phyloP scores from a whole-genome alignment of 768 basidiomycete species.

The Glaciozyma antarctica region DNA sequence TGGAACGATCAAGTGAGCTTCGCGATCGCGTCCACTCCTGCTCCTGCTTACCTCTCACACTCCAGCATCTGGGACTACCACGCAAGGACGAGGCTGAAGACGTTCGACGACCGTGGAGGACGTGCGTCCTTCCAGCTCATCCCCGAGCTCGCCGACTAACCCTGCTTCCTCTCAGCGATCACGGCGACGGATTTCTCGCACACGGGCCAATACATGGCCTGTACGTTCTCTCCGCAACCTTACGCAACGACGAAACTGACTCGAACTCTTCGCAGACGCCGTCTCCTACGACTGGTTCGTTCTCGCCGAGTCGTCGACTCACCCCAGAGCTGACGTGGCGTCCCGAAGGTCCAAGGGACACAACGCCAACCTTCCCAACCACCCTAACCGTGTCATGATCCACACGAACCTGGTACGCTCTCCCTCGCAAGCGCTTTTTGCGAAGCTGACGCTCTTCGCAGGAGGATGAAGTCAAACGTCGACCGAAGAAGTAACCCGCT shows the following conservation, averaged over 20 bases:
- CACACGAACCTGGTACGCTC: conserved; percentile 37
- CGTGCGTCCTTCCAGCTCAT: neutral
- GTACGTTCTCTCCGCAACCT: neutral
- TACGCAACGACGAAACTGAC: neutral
- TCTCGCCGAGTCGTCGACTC: conserved; percentile 73
- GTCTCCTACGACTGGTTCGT: conserved; percentile 56
- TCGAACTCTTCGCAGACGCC: neutral
- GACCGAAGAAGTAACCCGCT: conserved; percentile 30
- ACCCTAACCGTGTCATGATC: conserved; percentile 43
- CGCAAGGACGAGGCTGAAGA: conserved; percentile 2
- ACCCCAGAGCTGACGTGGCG: neutral
- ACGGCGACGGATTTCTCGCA: neutral
- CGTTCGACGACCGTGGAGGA: neutral
- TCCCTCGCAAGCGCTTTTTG: neutral
- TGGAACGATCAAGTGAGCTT: neutral
- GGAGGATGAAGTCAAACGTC: conserved; percentile 43
- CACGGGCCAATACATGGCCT: neutral
- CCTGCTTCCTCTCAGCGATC: neutral
- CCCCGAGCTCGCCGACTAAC: neutral
- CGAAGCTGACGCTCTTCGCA: conserved; percentile 21
- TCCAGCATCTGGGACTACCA: conserved; percentile 1
- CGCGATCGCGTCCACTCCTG: neutral
- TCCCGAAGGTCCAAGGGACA: neutral
- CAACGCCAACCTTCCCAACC: conserved; percentile 31
- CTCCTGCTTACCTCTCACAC: neutral